phyloP scores from a whole-genome alignment of 495 filamentous ascomycete genomes.

The Ascobolus immersus region DNA sequence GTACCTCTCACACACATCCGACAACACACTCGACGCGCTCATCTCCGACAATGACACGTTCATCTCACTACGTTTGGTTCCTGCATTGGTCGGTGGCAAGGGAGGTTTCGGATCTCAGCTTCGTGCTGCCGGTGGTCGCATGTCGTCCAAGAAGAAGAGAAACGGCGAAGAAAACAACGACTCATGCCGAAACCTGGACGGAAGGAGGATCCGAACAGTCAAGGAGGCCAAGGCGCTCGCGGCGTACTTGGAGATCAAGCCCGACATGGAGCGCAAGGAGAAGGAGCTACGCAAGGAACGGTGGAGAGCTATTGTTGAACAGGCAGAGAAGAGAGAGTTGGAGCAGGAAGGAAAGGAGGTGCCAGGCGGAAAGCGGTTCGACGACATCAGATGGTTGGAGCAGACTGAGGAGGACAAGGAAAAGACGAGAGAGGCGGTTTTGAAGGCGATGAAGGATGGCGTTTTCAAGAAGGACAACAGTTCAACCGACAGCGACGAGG shows the following conservation, averaged over 20 bases:
- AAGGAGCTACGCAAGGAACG: conserved; percentile 54
- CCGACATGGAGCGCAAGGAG: conserved; percentile 84
- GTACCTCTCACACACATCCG: conserved; percentile 26
- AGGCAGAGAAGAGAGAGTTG: conserved; percentile 44
- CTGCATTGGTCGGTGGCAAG: conserved; percentile 65
- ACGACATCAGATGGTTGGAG: conserved; percentile 84
- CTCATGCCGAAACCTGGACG: conserved; percentile 80
- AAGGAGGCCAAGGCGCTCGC: conserved; percentile 85
- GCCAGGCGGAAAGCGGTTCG: conserved; percentile 37
- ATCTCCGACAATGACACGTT: conserved; percentile 37
- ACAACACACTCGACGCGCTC: conserved; percentile 12
- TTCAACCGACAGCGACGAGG: conserved; percentile 19
- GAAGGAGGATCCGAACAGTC: conserved; percentile 67
- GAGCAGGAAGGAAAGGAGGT: conserved; percentile 34
- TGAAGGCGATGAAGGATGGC: conserved; percentile 44
- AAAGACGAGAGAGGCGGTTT: conserved; percentile 59
- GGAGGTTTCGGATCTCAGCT: conserved; percentile 95
- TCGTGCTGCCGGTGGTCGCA: conserved; percentile 85
- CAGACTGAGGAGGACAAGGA: conserved; percentile 66
- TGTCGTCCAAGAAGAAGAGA: conserved; percentile 73
- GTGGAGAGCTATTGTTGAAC: conserved; percentile 65
- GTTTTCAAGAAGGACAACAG: conserved; percentile 23
- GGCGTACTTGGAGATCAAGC: conserved; percentile 83
- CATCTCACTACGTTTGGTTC: conserved; percentile 53
- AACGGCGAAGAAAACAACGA: conserved; percentile 60